Percentiles rank a stretch among this genome's conserved stretches.
Evolutionary conservation across 768 basidiomycete genomes (phyloP).

Genomic region (Suillus lakei): DNA sequence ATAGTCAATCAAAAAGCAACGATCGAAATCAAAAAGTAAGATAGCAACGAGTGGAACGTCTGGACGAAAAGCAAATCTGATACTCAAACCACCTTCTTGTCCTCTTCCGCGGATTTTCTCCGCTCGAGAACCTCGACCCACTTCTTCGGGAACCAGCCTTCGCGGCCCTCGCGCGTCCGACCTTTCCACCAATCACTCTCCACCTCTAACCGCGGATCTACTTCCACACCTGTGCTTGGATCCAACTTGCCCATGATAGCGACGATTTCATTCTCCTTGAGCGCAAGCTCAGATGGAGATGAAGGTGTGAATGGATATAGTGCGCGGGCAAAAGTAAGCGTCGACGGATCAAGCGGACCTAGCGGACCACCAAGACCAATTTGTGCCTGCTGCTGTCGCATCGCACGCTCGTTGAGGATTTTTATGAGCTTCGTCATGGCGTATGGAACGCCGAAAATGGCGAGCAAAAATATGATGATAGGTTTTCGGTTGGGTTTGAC

Average conservation of each 20-base stretch:
- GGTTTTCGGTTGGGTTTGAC: slow-evolving; percentile 87
- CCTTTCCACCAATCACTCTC: slow-evolving; percentile 94
- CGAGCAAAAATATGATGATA: slow-evolving; percentile 89
- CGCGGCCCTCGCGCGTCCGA: slow-evolving; percentile 85
- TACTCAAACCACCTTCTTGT: slow-evolving; percentile 45
- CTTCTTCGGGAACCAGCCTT: slow-evolving; percentile 94
- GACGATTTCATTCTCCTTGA: slow-evolving; percentile 91
- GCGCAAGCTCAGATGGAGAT: slow-evolving; percentile 75
- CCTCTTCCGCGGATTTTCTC: slow-evolving; percentile 39
- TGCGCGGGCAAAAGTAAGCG: slow-evolving; percentile 84
- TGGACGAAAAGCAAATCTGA: neutral
- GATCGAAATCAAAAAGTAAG: slow-evolving; percentile 1
- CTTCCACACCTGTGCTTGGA: slow-evolving; percentile 67
- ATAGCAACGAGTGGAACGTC: too few species aligned
- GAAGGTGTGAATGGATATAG: slow-evolving; percentile 77
- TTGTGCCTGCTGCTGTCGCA: slow-evolving; percentile 47
- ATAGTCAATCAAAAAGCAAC: neutral
- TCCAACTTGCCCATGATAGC: slow-evolving; percentile 86
- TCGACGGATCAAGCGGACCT: slow-evolving; percentile 76
- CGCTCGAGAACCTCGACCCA: slow-evolving; percentile 80
- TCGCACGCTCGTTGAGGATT: slow-evolving; percentile 69
- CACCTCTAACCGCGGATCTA: slow-evolving; percentile 64
- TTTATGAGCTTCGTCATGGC: slow-evolving; percentile 91
- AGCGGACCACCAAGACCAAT: slow-evolving; percentile 30
- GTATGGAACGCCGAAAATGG: slow-evolving; percentile 91